Conservation (phyloP, 1,284 basidiomycete genomes). For the Ustilago hordei region DNA sequence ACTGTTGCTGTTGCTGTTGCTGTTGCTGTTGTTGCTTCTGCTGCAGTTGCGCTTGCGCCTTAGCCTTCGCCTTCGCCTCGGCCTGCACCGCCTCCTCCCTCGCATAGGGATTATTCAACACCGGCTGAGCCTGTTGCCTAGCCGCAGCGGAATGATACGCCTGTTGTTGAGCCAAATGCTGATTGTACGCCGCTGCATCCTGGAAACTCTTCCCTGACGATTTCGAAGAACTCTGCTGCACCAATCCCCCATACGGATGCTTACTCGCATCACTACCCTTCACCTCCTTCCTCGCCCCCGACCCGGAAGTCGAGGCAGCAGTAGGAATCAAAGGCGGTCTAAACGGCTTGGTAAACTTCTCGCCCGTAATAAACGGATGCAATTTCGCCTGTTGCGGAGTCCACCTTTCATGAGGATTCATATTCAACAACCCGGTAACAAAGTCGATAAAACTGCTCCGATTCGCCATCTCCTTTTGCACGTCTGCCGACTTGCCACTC, state of each 20-base stretch:
- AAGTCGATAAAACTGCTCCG: conserved; percentile 97
- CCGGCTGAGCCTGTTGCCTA: conserved; percentile 69
- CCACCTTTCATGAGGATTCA: conserved; percentile 96
- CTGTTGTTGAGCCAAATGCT: conserved; percentile 93
- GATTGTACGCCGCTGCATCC: conserved; percentile 93
- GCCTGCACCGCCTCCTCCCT: conserved; percentile 46
- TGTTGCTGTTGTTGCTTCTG: conserved; percentile 49
- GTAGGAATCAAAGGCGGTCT: conserved; percentile 62
- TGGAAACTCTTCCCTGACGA: conserved; percentile 80
- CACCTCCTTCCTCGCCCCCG: conserved; percentile 12
- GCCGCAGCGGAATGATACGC: conserved; percentile 78
- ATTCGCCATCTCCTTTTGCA: conserved; percentile 95
- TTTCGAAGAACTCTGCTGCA: conserved; percentile 76
- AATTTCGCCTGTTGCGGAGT: conserved; percentile 93
- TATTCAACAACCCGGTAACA: conserved; percentile 89
- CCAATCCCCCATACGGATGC: conserved; percentile 91
- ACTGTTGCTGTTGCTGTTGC: conserved; percentile 49
- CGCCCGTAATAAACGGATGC: conserved; percentile 98
- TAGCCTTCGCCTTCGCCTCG: conserved; percentile 49
- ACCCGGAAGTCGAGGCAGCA: conserved; percentile 9
- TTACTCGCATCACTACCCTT: conserved; percentile 73
- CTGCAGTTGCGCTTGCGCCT: conserved; percentile 55
- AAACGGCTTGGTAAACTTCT: conserved; percentile 77
- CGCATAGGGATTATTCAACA: conserved; percentile 63
- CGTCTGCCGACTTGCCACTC: conserved; percentile 83